Evolutionary conservation across 163 green algal genomes (phyloP), one percentile per base, ranked within the genome.

Genomic region (Coccomyxa subellipsoidea): DNA sequence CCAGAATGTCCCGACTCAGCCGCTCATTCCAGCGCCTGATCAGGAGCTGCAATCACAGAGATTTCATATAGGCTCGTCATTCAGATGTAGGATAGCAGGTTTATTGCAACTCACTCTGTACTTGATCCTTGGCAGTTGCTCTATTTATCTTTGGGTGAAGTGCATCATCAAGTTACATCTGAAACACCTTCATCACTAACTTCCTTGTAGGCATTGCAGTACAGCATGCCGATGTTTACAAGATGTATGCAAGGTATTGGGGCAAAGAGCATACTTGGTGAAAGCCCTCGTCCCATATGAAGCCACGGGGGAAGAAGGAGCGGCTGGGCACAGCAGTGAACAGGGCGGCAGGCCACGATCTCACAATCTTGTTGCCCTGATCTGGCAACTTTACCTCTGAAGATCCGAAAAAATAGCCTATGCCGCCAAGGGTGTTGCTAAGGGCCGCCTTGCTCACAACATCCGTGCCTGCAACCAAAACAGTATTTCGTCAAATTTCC

Each of bases 241-340:
- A 18, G 15, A 59, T 2, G 47, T 12, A 59, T 18, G 15, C 3
- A 2, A 59, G 5, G 23, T 27, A 18, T 2, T 59, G 40, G 8
- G 0, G 23, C 0, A 18, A 32, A 73, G 66, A 5, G 21, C 66
- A n/a, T 69, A 98, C 90, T 89, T 98, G 96, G 88, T 99, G 96
- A 87, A 99, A 99, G 77, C 96, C 96, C 86, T 99, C 96, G 77
- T 99, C 96, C 96, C 96, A 99, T 4, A 99, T 87, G 88, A 99
- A 99, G 38, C 96, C 96, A 0, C 96, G 89, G 0, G 96, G 96
- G 82, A 99, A 99, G 88, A 98, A 96, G 83, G 89, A 92, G 40
- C 96, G 88, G 87, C 90, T 95, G 76, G 96, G 96, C 31, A 94
- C 90, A 0, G 93, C 92, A 0, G 91, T 97, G 87, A 94, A 97